phyloP scores from a whole-genome alignment of 441 rosid genomes.

The Gossypium gossypioides region DNA sequence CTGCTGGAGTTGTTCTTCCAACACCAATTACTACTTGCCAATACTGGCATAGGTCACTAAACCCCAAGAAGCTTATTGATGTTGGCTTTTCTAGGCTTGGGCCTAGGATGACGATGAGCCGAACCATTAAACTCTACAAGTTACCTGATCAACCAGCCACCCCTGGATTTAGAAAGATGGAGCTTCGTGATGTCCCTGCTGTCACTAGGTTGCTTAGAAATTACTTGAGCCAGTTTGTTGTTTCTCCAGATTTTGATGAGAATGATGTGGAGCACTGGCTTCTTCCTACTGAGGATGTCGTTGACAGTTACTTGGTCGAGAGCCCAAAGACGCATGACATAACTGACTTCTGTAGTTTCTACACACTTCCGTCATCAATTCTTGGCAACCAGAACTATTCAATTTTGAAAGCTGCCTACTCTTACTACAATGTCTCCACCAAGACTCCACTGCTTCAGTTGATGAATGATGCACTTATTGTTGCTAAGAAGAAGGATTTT shows the following conservation, averaged over 20 bases:
- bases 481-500: constrained; percentile 72
- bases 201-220: constrained; percentile 63
- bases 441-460: constrained; percentile 76
- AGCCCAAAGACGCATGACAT: constrained; percentile 75
- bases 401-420: constrained; percentile 78
- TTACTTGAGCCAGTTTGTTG: constrained; percentile 59
- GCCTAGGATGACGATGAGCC: constrained; percentile 88
- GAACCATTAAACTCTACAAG: constrained; percentile 81
- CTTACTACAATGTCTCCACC: constrained; percentile 71
- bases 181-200: constrained; percentile 73
- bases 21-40: constrained; percentile 87
- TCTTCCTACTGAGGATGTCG: constrained; percentile 63
- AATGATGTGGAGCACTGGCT: constrained; percentile 87
- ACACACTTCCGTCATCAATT: constrained; percentile 82
- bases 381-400: constrained; percentile 76
- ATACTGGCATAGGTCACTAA: constrained; percentile 92
- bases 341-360: constrained; percentile 93
- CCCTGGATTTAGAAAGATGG: constrained; percentile 90
- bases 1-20: constrained; percentile 86
- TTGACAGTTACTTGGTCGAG: constrained; percentile 75
- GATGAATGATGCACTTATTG: constrained; percentile 78
- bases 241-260: constrained; percentile 82
- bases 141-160: constrained; percentile 60
- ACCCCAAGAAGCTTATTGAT: constrained; percentile 89
- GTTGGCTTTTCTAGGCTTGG: constrained; percentile 92